phyloP scores from a whole-genome alignment of 306 rosid genomes.

The Oemleria cerasiformis region DNA sequence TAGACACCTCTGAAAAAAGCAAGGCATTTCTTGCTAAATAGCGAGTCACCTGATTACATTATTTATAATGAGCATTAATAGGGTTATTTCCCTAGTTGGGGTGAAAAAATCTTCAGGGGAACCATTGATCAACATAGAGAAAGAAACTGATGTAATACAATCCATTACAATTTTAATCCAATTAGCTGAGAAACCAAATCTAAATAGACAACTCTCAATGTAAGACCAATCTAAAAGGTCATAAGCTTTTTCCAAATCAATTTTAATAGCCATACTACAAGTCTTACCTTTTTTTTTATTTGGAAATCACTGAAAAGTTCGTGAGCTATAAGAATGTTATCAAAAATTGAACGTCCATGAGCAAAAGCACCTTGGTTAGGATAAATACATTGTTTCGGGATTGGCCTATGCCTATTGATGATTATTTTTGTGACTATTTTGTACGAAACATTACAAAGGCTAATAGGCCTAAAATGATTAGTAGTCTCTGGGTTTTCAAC shows the following conservation, averaged over 20 bases:
- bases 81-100: neutral
- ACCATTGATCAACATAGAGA: too few species aligned
- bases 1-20: too few species aligned
- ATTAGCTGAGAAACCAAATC: neutral
- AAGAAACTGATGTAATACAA: neutral
- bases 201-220: too few species aligned
- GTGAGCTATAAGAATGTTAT: neutral
- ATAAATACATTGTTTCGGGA: too few species aligned
- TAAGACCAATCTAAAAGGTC: neutral
- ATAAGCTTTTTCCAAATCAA: neutral
- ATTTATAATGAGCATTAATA: too few species aligned
- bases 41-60: too few species aligned
- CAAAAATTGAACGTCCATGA: too few species aligned
- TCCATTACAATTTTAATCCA: neutral
- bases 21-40: too few species aligned
- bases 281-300: neutral
- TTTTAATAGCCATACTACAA: too few species aligned
- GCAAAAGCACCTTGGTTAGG: too few species aligned
- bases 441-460: neutral
- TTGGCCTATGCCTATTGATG: neutral
- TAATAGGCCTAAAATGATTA: neutral
- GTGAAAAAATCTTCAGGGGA: neutral
- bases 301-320: neutral
- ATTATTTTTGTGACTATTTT: too few species aligned
- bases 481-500: too few species aligned